Conservation (phyloP, 192 early-diverging fungal species). For the Backusella parvicylindrica region DNA sequence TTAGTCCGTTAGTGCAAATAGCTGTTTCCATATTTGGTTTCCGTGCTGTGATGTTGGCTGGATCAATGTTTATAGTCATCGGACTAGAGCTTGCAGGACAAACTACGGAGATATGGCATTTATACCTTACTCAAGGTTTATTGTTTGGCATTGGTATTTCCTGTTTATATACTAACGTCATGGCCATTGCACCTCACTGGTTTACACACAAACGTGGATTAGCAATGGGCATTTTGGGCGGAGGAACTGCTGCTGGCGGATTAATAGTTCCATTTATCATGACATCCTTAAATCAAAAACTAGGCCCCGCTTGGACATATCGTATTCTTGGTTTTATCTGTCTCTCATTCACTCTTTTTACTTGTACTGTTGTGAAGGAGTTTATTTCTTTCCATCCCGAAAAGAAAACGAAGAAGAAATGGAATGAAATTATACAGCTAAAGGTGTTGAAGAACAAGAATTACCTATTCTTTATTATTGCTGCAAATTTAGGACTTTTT, state of each 20-base stretch:
- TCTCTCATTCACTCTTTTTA: background rate
- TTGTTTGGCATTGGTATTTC: slow-evolving; percentile 47
- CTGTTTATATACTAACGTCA: slow-evolving; percentile 11
- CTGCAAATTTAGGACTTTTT: slow-evolving; percentile 4
- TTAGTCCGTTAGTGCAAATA: slow-evolving; percentile 18
- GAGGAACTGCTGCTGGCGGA: slow-evolving; percentile 73
- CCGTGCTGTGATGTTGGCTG: slow-evolving; percentile 7
- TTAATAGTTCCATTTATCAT: slow-evolving; percentile 57
- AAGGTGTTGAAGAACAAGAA: slow-evolving; percentile 16
- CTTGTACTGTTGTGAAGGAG: slow-evolving; percentile 15
- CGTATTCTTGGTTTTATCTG: slow-evolving; percentile 25
- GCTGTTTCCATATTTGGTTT: slow-evolving; percentile 5
- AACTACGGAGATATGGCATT: slow-evolving; percentile 46
- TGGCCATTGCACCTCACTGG: slow-evolving; percentile 50
- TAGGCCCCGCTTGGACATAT: slow-evolving; percentile 51
- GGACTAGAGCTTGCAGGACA: slow-evolving; percentile 15
- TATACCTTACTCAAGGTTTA: slow-evolving; percentile 55
- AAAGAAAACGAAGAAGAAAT: slow-evolving; percentile 7
- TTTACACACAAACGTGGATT: slow-evolving; percentile 51
- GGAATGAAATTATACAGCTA: slow-evolving; percentile 11
- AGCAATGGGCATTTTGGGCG: slow-evolving; percentile 48
- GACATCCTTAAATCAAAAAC: slow-evolving; percentile 44
- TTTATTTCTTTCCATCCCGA: background rate
- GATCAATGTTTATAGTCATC: background rate
- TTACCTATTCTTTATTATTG: slow-evolving; percentile 16